phyloP scores from a whole-genome alignment of 176 grass and related monocot species.

The Pontederia crassipes region DNA sequence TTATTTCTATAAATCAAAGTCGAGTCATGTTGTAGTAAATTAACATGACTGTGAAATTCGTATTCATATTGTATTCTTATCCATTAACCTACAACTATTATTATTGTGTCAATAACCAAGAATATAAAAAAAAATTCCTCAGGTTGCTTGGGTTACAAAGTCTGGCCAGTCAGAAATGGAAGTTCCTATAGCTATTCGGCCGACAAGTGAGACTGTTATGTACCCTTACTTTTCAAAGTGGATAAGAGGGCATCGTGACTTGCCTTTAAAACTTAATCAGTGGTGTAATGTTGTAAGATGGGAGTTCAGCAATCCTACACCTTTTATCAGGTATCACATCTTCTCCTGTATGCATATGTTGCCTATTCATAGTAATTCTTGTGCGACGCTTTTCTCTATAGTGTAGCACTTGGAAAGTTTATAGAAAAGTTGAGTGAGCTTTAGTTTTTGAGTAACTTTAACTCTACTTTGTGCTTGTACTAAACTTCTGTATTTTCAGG shows the following conservation, averaged over 20 bases:
- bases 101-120: background rate
- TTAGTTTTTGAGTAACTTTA: background rate
- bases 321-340: constrained; percentile 60
- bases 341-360: background rate
- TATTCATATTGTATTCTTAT: background rate
- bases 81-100: background rate
- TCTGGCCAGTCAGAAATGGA: constrained; percentile 74
- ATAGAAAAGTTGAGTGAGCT: background rate
- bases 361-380: background rate
- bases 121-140: background rate
- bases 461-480: too few species aligned
- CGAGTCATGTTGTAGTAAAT: too few species aligned
- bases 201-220: constrained; percentile 83
- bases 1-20: too few species aligned
- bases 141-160: constrained; percentile 73
- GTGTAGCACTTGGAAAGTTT: too few species aligned
- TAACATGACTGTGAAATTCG: too few species aligned
- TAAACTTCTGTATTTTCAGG: constrained; percentile 31
- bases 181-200: constrained; percentile 71
- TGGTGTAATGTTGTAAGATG: constrained; percentile 89
- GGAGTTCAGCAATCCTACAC: constrained; percentile 76
- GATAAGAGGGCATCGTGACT: constrained; percentile 77
- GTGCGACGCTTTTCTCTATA: too few species aligned
- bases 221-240: constrained; percentile 97
- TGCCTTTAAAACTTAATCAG: constrained; percentile 74